These are phyloP conservation scores for Globisporangium carolinianum DNA, from an alignment of 352 stramenopile genomes.

Conservation along the genomic window DNA sequence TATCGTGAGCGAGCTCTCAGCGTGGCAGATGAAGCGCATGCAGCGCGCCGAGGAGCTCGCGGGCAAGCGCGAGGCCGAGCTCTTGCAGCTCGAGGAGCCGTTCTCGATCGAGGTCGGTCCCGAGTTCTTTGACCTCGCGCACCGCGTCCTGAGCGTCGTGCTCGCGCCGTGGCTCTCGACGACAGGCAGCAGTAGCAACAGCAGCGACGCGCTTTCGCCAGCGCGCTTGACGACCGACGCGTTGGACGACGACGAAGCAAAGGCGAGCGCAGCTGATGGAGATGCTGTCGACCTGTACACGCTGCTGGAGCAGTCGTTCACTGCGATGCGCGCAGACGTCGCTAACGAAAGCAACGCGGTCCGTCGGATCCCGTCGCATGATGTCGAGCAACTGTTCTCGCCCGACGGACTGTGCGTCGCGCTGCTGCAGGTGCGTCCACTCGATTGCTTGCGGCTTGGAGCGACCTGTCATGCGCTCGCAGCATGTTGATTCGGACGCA, in stretches of 20 bases:
- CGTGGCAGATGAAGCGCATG: conserved; percentile 89
- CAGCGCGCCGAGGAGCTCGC: conserved; percentile 71
- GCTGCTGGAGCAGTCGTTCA: conserved; percentile 14
- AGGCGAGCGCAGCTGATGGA: conserved; percentile 3
- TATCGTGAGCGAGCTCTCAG: conserved; percentile 71
- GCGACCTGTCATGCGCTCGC: neutral
- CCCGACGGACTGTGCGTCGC: conserved; percentile 66
- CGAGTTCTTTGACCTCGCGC: conserved; percentile 67
- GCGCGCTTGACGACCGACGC: neutral
- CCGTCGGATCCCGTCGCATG: neutral
- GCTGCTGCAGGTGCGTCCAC: conserved; percentile 36
- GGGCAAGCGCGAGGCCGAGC: conserved; percentile 57
- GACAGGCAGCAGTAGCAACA: neutral
- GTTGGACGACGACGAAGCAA: conserved; percentile 15
- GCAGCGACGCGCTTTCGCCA: conserved; percentile 4
- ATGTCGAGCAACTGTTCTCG: conserved; percentile 24
- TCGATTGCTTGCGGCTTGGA: neutral
- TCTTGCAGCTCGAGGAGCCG: conserved; percentile 73
- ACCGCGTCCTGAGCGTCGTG: conserved; percentile 50
- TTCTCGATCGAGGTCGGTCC: conserved; percentile 79
- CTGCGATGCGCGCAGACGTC: conserved; percentile 6
- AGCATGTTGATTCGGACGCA: neutral
- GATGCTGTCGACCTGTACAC: conserved; percentile 15
- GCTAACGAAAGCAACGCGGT: neutral
- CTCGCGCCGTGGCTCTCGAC: conserved; percentile 46